Evolutionary conservation across 495 filamentous ascomycete genomes (phyloP).

Genomic region (Xanthoparmelia taractica): DNA sequence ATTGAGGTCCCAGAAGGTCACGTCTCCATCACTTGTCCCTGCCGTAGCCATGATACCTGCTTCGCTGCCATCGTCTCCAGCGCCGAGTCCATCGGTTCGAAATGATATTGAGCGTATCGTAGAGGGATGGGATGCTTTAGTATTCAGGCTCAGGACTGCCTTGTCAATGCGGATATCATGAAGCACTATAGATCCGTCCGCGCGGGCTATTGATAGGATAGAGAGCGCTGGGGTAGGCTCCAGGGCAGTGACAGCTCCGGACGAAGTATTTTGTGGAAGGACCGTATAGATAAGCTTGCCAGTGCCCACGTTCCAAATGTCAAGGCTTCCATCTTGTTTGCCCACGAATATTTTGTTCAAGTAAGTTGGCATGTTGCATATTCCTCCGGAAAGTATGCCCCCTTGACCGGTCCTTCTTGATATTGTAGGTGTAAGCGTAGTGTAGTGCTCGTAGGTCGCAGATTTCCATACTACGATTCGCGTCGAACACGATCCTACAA

Average conservation of each 20-base stretch:
- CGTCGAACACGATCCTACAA: constrained; percentile 69
- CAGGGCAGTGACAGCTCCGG: constrained; percentile 72
- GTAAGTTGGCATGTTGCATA: constrained; percentile 83
- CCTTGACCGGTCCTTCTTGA: constrained; percentile 38
- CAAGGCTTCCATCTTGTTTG: constrained; percentile 75
- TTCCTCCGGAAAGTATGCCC: constrained; percentile 58
- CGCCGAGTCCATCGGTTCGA: constrained; percentile 82
- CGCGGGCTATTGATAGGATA: constrained; percentile 80
- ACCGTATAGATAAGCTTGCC: constrained; percentile 84
- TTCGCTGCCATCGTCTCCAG: constrained; percentile 73
- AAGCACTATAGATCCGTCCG: constrained; percentile 66
- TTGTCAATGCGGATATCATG: constrained; percentile 74
- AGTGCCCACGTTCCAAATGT: constrained; percentile 94
- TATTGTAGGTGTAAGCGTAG: constrained; percentile 54
- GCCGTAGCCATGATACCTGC: constrained; percentile 83
- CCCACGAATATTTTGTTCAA: constrained; percentile 93
- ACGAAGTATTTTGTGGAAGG: constrained; percentile 54
- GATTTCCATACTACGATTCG: constrained; percentile 85
- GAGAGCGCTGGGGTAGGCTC: constrained; percentile 75
- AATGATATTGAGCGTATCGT: constrained; percentile 78
- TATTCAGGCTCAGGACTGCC: constrained; percentile 56
- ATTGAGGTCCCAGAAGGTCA: constrained; percentile 95
- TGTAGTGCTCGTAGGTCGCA: constrained; percentile 78
- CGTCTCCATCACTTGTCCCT: constrained; percentile 62
- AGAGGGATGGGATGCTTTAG: constrained; percentile 43